Evolutionary conservation across 306 rosid species (phyloP), one percentile per base, ranked within the genome.

Genomic region (Dalbergia cochinchinensis): DNA sequence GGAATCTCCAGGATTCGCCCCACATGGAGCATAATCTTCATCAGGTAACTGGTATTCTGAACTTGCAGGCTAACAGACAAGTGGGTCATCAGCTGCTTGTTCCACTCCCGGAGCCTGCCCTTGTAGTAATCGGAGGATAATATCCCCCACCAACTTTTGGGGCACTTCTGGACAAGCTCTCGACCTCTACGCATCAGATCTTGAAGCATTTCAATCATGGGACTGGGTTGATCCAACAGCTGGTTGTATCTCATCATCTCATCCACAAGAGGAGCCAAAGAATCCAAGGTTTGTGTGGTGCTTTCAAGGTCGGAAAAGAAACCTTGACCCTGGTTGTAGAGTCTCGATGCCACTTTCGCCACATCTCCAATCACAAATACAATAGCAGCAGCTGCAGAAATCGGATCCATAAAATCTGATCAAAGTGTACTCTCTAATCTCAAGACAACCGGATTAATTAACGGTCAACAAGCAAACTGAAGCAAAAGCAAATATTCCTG

Each of bases 151-250:
- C 9, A 0, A 72, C 10, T n/a, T 88, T 26, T 64, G 19, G 86
- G 81, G n/a, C 84, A 79, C 82, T 64, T 76, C 0, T 10, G 7
- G 0, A 81, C 87, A 16, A 90, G 65, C 75, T 78, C 77, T 65
- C 72, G 8, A 0, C 87, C 87, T 22, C 5, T 33, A 19, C 6
- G 54, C 14, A 85, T 61, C 65, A 62, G 76, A 61, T 42, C 26
- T 48, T 7, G 73, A 15, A 86, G 34, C 10, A 7, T 12, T 3
- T 45, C 15, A 3, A 86, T 54, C 45, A 80, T 85, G 12, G 15
- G 13, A 0, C 42, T 61, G 1, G 89, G 85, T 6, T 65, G 79
- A 72, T 80, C 87, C 42, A 83, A 11, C 8, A 26, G 11, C 14
- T 22, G 4, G 72, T 54, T 86, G 69, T 22, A 72, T 0, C 4